Conservation (phyloP, 2,329 filamentous ascomycete genomes). For the Grosmannia penicillata region DNA sequence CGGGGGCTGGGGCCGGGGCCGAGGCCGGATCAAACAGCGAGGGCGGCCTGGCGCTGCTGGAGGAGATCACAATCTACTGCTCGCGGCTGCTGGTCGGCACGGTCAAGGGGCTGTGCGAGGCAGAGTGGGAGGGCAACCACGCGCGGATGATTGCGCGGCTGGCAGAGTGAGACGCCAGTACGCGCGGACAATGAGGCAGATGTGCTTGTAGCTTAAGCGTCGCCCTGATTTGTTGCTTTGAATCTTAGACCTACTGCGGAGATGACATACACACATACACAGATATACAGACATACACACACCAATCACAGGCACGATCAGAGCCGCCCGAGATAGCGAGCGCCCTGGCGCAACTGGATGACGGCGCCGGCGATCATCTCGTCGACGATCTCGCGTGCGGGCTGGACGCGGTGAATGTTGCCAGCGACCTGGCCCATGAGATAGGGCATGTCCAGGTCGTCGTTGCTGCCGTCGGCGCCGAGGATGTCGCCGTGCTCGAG, state of each 20-base stretch:
- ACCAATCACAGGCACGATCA: neutral
- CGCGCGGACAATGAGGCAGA: too few relatives aligned
- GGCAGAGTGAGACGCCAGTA: conserved; percentile 13
- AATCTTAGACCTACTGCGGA: neutral
- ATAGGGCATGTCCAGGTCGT: conserved; percentile 73
- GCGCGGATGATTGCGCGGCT: conserved; percentile 28
- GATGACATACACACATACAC: neutral
- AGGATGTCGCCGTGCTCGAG: conserved; percentile 48
- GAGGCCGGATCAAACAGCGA: conserved; percentile 6
- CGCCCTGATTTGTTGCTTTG: too few relatives aligned
- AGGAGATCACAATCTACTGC: conserved; percentile 34
- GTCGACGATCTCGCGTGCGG: conserved; percentile 69
- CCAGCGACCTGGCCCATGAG: conserved; percentile 91
- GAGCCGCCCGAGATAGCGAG: conserved; percentile 35
- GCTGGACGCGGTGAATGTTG: conserved; percentile 60
- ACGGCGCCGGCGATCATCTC: conserved; percentile 77
- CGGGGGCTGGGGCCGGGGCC: conserved; percentile 6
- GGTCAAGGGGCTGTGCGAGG: conserved; percentile 35
- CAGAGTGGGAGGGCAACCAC: conserved; percentile 34
- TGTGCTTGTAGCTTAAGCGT: too few relatives aligned
- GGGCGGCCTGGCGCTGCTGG: conserved; percentile 26
- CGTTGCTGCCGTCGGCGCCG: conserved; percentile 14
- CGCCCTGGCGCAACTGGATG: conserved; percentile 47
- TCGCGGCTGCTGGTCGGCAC: conserved; percentile 32
- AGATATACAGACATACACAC: neutral